Conservation (phyloP, 2,329 filamentous ascomycete species). For the Botrytis cinerea region DNA sequence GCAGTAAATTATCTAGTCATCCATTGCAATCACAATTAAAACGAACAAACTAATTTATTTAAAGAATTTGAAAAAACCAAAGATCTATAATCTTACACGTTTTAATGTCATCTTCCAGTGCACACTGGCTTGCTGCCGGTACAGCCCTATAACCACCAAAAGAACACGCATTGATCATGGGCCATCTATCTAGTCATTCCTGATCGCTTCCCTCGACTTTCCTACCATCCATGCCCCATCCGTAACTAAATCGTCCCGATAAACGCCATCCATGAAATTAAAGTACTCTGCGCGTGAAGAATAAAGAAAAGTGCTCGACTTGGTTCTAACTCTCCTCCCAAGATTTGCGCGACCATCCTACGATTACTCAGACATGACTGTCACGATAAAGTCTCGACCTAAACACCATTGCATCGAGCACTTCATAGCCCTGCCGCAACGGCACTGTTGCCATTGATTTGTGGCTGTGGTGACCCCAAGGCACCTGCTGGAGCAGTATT, state of each 20-base stretch:
- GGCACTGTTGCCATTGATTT: constrained; percentile 36
- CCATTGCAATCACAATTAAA: constrained; percentile 10
- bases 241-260: not conserved
- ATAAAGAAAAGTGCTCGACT: constrained; percentile 7
- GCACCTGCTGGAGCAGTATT: constrained; percentile 36
- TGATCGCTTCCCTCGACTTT: constrained; percentile 11
- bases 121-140: not conserved
- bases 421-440: constrained; percentile 22
- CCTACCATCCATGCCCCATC: constrained; percentile 15
- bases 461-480: constrained; percentile 34
- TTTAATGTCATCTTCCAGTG: constrained; percentile 7
- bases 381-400: constrained; percentile 5
- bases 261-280: constrained; percentile 25
- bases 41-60: not conserved
- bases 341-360: not conserved
- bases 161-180: constrained; percentile 17
- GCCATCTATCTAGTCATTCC: constrained; percentile 17
- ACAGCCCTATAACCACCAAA: constrained; percentile 7
- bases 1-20: not conserved
- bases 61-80: constrained; percentile 19
- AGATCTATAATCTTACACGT: constrained; percentile 26
- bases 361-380: constrained; percentile 17
- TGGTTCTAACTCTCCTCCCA: not conserved
- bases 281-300: constrained; percentile 15
- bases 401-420: constrained; percentile 5